These are phyloP conservation scores for Dactylellina cionopaga DNA, from an alignment of 2,329 filamentous ascomycete species.

Conservation along the genomic window DNA sequence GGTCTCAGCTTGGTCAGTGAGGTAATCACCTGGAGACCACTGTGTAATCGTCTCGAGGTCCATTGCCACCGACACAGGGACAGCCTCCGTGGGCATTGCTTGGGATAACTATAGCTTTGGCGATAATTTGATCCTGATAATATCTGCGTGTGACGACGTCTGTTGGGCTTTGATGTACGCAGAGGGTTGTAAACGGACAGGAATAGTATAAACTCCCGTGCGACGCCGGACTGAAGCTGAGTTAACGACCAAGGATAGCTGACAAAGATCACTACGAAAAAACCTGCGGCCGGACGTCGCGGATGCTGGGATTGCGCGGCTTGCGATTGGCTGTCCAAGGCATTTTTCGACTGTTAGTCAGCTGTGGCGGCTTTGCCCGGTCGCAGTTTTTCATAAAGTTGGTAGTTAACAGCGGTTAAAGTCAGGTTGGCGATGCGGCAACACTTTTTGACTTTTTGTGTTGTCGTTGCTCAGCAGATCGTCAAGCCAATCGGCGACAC, in stretches of 20 bases:
- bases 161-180: slow-evolving; percentile 11
- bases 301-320: slow-evolving; percentile 21
- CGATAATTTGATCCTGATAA: not conserved
- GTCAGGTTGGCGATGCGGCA: slow-evolving; percentile 26
- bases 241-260: not conserved
- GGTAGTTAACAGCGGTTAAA: not conserved
- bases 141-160: not conserved
- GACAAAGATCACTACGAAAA: slow-evolving; percentile 27
- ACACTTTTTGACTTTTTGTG: slow-evolving; percentile 15
- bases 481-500: slow-evolving; percentile 30
- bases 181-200: not conserved
- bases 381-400: not conserved
- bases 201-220: not conserved
- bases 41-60: slow-evolving; percentile 62
- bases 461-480: slow-evolving; percentile 19
- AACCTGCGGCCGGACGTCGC: slow-evolving; percentile 26
- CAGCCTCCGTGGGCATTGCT: slow-evolving; percentile 17
- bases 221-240: not conserved
- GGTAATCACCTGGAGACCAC: slow-evolving; percentile 60
- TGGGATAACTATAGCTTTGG: not conserved
- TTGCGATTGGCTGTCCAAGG: slow-evolving; percentile 17
- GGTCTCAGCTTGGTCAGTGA: slow-evolving; percentile 54
- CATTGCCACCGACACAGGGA: slow-evolving; percentile 58
- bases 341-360: not conserved
- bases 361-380: slow-evolving; percentile 37